Evolutionary conservation across 805 yeast species (phyloP), one percentile per base, ranked within the genome.

Genomic region (Yamadazyma insecticola): DNA sequence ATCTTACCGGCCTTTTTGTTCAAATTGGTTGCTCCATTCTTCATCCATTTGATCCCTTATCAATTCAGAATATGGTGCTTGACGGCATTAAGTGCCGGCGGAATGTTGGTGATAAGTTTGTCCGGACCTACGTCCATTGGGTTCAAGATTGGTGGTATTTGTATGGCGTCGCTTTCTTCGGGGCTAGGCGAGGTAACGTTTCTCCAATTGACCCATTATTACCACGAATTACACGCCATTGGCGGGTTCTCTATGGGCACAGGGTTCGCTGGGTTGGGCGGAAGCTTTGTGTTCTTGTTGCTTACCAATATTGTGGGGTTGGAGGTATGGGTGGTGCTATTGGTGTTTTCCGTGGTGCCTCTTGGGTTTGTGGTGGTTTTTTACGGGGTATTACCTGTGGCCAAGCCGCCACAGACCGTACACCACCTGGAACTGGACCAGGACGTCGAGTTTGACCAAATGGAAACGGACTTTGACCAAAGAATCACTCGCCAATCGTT

Each of bases 181-280:
- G 97, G 97, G 0, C 58, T 89, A 15, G 98, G 98, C 0, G 98
- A 90, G 51, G 63, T 84, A 5, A 85, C 96, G 0, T 90, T 90
- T 43, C 58, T 90, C 25, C 95, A 85, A 52, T 60, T 90, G 54
- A 86, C 96, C 1, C 96, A 89, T 50, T 81, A 66, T 45, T 87
- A 77, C 53, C 33, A 41, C n/a, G 70, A 66, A 13, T 65, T 67
- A 12, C 43, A 51, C n/a, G 66, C 94, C 4, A 62, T 90, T 27
- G 76, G 80, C 29, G 97, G 95, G 1, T 90, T 94, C 76, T 83
- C 95, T 13, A 74, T 88, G 6, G 98, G 98, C 1, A 90, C 97
- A 0, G 97, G 98, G 3, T 95, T 87, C 13, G 97, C 98, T 1
- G 98, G 98, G 0, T 54, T 90, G 4, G 70, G 75, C 13, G 98